Conservation (phyloP, 1,139 yeast species). For the Pichia norvegensis region DNA sequence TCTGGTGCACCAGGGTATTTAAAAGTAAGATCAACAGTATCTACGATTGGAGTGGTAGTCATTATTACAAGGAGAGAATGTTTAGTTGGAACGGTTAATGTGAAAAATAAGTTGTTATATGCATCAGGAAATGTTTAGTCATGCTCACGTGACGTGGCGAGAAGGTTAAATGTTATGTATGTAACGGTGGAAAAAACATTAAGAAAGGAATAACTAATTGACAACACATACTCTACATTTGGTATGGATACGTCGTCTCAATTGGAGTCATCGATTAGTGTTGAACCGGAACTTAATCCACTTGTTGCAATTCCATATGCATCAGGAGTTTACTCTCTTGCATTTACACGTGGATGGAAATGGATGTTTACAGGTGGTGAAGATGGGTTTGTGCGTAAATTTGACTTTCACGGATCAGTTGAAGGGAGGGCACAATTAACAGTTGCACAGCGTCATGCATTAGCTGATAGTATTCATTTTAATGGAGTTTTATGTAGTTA, state of each 20-base stretch:
- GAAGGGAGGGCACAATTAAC: slow-evolving; percentile 89
- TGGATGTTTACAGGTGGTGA: slow-evolving; percentile 95
- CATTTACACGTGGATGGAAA: slow-evolving; percentile 74
- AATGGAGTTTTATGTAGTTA: slow-evolving; percentile 80
- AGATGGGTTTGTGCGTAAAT: slow-evolving; percentile 88
- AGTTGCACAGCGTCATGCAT: slow-evolving; percentile 82
- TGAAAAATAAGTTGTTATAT: no score
- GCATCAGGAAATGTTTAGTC: no score
- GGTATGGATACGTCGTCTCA: neutral
- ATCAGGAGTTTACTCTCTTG: slow-evolving; percentile 64
- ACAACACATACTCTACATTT: no score
- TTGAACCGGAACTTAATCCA: slow-evolving; percentile 31
- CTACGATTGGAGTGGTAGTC: slow-evolving; percentile 39
- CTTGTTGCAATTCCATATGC: slow-evolving; percentile 68
- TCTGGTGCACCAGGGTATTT: slow-evolving; percentile 45
- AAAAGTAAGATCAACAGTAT: slow-evolving; percentile 60
- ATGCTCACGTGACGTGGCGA: no score
- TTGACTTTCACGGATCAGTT: slow-evolving; percentile 76
- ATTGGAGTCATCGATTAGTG: slow-evolving; percentile 1
- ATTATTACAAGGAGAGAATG: neutral
- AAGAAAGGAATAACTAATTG: no score
- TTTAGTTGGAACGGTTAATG: neutral
- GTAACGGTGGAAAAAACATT: no score
- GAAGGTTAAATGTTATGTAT: no score
- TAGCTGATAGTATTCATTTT: slow-evolving; percentile 76